phyloP scores from a whole-genome alignment of 2,329 filamentous ascomycete genomes.

The Verticillium tricorpus region DNA sequence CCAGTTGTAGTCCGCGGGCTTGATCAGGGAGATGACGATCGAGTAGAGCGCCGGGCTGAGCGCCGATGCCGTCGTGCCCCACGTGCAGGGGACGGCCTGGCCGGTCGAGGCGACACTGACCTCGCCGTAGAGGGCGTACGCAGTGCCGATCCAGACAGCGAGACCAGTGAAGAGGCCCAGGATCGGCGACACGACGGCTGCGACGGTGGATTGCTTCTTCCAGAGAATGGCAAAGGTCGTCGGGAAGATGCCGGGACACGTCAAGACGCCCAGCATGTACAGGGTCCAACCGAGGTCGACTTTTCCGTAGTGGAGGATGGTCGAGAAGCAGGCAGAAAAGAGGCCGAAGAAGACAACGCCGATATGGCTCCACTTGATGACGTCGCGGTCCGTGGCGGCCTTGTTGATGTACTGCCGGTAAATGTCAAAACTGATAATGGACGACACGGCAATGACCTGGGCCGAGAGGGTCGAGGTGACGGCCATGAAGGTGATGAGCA shows the following conservation, averaged over 20 bases:
- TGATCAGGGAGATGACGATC: slow-evolving; percentile 38
- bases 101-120: slow-evolving; percentile 44
- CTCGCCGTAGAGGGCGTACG: slow-evolving; percentile 38
- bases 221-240: slow-evolving; percentile 49
- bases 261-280: slow-evolving; percentile 50
- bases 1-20: slow-evolving; percentile 36
- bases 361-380: slow-evolving; percentile 47
- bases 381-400: slow-evolving; percentile 38
- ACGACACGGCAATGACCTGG: slow-evolving; percentile 48
- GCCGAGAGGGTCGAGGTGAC: slow-evolving; percentile 57
- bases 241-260: slow-evolving; percentile 49
- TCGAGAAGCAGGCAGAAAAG: slow-evolving; percentile 47
- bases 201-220: slow-evolving; percentile 41
- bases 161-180: slow-evolving; percentile 46
- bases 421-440: slow-evolving; percentile 50
- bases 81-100: slow-evolving; percentile 44
- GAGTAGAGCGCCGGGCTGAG: slow-evolving; percentile 38
- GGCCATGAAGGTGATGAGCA: slow-evolving; percentile 72
- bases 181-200: slow-evolving; percentile 44
- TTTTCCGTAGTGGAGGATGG: slow-evolving; percentile 47
- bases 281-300: slow-evolving; percentile 50
- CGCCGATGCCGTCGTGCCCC: slow-evolving; percentile 45
- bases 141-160: slow-evolving; percentile 46
- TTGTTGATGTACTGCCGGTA: slow-evolving; percentile 46
- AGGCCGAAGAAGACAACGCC: slow-evolving; percentile 48